phyloP scores from a whole-genome alignment of 768 basidiomycete species.

The Mycena galericulata region DNA sequence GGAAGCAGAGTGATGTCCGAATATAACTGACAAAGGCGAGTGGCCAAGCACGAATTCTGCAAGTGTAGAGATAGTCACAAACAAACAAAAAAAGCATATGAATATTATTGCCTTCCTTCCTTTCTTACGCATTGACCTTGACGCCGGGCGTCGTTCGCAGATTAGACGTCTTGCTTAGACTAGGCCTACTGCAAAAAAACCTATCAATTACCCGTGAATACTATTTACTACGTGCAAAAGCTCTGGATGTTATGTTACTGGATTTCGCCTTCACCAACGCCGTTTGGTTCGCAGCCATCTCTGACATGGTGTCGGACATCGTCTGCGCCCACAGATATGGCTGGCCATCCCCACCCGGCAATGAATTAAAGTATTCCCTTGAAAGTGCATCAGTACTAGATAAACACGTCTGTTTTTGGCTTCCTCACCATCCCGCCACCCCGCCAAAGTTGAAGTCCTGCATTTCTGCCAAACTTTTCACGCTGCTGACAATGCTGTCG shows the following conservation, averaged over 20 bases:
- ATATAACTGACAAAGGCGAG: no score
- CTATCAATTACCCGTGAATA: not conserved
- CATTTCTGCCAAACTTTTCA: slow-evolving; percentile 1
- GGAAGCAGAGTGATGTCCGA: no score
- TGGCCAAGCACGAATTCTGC: no score
- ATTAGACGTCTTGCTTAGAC: no score
- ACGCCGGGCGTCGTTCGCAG: no score
- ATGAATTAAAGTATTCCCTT: slow-evolving; percentile 31
- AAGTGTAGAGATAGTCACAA: no score
- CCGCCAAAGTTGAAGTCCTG: slow-evolving; percentile 32
- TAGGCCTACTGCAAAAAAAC: no score
- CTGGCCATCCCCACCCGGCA: slow-evolving; percentile 19
- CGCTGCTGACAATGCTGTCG: slow-evolving; percentile 15
- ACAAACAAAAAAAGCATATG: no score
- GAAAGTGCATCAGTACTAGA: no score
- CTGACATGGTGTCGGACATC: slow-evolving; percentile 18
- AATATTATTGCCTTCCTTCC: no score
- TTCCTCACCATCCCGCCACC: slow-evolving; percentile 29
- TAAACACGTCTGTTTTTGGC: no score
- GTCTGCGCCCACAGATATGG: slow-evolving; percentile 28
- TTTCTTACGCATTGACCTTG: no score
- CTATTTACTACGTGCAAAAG: slow-evolving; percentile 5
- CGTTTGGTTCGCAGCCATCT: slow-evolving; percentile 14
- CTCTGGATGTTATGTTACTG: slow-evolving; percentile 2
- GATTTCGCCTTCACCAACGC: slow-evolving; percentile 5